phyloP scores from a whole-genome alignment of 768 basidiomycete genomes.

The Gyrodon lividus region DNA sequence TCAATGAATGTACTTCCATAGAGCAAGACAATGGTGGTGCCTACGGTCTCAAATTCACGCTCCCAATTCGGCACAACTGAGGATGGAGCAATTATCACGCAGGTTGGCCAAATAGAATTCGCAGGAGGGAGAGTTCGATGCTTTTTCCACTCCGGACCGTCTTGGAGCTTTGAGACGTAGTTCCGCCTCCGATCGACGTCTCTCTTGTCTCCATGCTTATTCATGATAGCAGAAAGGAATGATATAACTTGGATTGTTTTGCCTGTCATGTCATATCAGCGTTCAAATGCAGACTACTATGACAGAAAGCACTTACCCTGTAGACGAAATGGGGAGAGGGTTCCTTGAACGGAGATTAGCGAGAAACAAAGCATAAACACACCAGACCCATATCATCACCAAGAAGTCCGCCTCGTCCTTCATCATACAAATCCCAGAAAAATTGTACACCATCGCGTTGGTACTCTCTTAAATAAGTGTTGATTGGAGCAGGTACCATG shows the following conservation, averaged over 20 bases:
- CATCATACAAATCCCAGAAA: conserved; percentile 69
- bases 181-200: conserved; percentile 69
- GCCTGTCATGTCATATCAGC: conserved; percentile 39
- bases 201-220: conserved; percentile 61
- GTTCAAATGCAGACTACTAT: conserved; percentile 1
- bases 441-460: conserved; percentile 86
- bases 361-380: conserved; percentile 12
- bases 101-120: conserved; percentile 79
- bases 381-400: conserved; percentile 97
- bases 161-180: conserved; percentile 67
- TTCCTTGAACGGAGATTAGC: not conserved
- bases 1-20: not conserved
- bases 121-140: conserved; percentile 58
- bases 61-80: conserved; percentile 88
- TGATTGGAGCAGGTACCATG: conserved; percentile 67
- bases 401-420: conserved; percentile 73
- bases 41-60: conserved; percentile 79
- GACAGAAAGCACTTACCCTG: conserved; percentile 24
- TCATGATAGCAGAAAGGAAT: conserved; percentile 90
- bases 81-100: conserved; percentile 83
- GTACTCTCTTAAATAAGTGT: conserved; percentile 86
- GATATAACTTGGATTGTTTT: conserved; percentile 96
- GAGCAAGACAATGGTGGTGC: conserved; percentile 10
- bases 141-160: conserved; percentile 52
- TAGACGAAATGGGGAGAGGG: not conserved